phyloP scores from a whole-genome alignment of 768 basidiomycete species.

The Lentinula boryana region DNA sequence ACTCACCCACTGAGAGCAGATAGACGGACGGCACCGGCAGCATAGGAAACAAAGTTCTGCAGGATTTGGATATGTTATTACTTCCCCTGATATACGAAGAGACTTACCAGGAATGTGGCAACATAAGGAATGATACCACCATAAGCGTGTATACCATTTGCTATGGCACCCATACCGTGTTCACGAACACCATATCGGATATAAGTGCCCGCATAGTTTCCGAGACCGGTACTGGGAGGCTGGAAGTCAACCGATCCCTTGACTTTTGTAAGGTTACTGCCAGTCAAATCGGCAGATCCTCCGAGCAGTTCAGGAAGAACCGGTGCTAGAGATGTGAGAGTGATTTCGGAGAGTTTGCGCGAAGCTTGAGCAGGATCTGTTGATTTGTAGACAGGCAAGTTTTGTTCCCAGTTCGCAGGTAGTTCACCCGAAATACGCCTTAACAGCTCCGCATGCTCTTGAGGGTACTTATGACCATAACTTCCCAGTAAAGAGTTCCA shows the following conservation, averaged over 20 bases:
- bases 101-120: slow-evolving; percentile 78
- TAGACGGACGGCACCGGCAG: slow-evolving; percentile 86
- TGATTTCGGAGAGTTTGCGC: slow-evolving; percentile 90
- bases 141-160: slow-evolving; percentile 86
- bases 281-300: slow-evolving; percentile 90
- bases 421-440: slow-evolving; percentile 82
- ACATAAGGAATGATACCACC: slow-evolving; percentile 88
- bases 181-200: slow-evolving; percentile 97
- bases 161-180: slow-evolving; percentile 95
- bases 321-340: slow-evolving; percentile 69
- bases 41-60: slow-evolving; percentile 91
- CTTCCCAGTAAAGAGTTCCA: slow-evolving; percentile 67
- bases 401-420: slow-evolving; percentile 82
- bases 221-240: slow-evolving; percentile 77
- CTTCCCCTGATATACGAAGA: background rate
- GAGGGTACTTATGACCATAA: slow-evolving; percentile 76
- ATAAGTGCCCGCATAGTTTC: slow-evolving; percentile 82
- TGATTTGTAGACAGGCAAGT: slow-evolving; percentile 79
- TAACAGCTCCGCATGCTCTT: slow-evolving; percentile 79
- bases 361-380: slow-evolving; percentile 82
- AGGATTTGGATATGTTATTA: background rate
- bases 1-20: slow-evolving; percentile 66
- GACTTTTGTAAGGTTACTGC: slow-evolving; percentile 86
- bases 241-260: slow-evolving; percentile 89
- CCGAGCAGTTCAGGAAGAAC: slow-evolving; percentile 81